These are phyloP conservation scores for Talaromyces trachyspermus DNA, from an alignment of 495 filamentous ascomycete genomes.

Conservation along the genomic window DNA sequence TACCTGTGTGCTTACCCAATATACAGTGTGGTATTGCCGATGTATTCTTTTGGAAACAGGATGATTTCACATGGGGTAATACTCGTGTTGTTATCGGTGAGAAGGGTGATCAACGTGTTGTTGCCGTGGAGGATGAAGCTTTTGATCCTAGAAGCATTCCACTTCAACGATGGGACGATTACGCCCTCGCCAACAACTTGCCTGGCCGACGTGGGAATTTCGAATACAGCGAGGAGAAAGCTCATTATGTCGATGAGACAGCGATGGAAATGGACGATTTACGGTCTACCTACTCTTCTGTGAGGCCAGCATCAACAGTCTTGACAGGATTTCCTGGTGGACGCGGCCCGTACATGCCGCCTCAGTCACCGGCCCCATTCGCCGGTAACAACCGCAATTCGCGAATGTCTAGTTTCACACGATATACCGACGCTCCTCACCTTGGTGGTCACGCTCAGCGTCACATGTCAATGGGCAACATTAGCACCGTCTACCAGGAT, in stretches of 20 bases:
- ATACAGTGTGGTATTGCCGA: constrained; percentile 81
- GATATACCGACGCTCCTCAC: constrained; percentile 44
- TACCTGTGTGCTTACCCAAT: constrained; percentile 91
- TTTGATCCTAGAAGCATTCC: constrained; percentile 92
- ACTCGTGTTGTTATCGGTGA: constrained; percentile 95
- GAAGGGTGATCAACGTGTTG: constrained; percentile 78
- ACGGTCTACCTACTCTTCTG: constrained; percentile 90
- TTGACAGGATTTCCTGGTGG: constrained; percentile 75
- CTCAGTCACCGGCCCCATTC: constrained; percentile 68
- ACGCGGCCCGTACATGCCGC: constrained; percentile 64
- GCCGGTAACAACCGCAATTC: constrained; percentile 51
- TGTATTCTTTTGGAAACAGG: constrained; percentile 99
- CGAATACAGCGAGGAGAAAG: constrained; percentile 55
- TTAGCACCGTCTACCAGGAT: constrained; percentile 52
- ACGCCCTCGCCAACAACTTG: constrained; percentile 82
- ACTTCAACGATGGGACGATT: constrained; percentile 95
- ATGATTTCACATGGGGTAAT: constrained; percentile 97
- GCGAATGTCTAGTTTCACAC: constrained; percentile 46
- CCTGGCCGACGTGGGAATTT: constrained; percentile 77
- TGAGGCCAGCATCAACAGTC: constrained; percentile 86
- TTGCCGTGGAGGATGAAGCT: constrained; percentile 78
- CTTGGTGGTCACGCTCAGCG: constrained; percentile 37
- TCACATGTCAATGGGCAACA: constrained; percentile 55
- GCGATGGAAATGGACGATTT: constrained; percentile 95
- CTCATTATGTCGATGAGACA: constrained; percentile 52